phyloP scores from a whole-genome alignment of 768 basidiomycete species.

The Leucogyrophana mollusca region DNA sequence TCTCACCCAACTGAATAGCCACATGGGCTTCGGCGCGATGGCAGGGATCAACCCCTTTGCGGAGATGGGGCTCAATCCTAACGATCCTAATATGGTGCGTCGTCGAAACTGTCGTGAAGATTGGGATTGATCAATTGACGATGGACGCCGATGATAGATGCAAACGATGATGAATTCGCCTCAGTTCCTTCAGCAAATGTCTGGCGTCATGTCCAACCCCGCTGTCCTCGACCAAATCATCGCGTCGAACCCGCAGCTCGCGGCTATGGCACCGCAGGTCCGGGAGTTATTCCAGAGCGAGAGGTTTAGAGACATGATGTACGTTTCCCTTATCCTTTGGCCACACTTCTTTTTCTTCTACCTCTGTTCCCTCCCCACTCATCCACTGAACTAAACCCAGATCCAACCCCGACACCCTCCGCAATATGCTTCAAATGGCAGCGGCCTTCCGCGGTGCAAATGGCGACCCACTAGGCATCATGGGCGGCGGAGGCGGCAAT shows the following conservation, averaged over 20 bases:
- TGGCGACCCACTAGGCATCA: no score
- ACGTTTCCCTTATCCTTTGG: slow-evolving; percentile 21
- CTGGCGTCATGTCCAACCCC: slow-evolving; percentile 81
- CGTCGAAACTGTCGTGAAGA: no score
- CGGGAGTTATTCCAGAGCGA: slow-evolving; percentile 77
- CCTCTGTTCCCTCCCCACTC: no score
- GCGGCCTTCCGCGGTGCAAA: slow-evolving; percentile 46
- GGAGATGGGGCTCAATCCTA: slow-evolving; percentile 85
- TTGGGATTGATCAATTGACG: no score
- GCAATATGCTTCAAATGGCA: slow-evolving; percentile 76
- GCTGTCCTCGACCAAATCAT: slow-evolving; percentile 88
- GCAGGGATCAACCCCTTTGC: slow-evolving; percentile 91
- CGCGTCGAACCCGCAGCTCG: slow-evolving; percentile 74
- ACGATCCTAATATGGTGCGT: slow-evolving; percentile 91
- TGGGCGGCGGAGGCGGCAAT: slow-evolving; percentile 4
- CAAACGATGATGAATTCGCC: slow-evolving; percentile 85
- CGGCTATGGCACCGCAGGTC: slow-evolving; percentile 76
- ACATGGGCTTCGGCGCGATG: slow-evolving; percentile 75
- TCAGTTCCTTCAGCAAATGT: slow-evolving; percentile 87
- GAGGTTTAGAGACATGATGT: slow-evolving; percentile 76
- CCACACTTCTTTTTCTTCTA: neutral
- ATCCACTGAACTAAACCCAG: slow-evolving; percentile 28
- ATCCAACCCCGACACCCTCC: slow-evolving; percentile 76
- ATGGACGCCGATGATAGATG: no score
- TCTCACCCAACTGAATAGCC: slow-evolving; percentile 78